Percentiles rank a stretch among this genome's conserved stretches.
phyloP scores from a whole-genome alignment of 352 stramenopile genomes.

The Pythium folliculosum region DNA sequence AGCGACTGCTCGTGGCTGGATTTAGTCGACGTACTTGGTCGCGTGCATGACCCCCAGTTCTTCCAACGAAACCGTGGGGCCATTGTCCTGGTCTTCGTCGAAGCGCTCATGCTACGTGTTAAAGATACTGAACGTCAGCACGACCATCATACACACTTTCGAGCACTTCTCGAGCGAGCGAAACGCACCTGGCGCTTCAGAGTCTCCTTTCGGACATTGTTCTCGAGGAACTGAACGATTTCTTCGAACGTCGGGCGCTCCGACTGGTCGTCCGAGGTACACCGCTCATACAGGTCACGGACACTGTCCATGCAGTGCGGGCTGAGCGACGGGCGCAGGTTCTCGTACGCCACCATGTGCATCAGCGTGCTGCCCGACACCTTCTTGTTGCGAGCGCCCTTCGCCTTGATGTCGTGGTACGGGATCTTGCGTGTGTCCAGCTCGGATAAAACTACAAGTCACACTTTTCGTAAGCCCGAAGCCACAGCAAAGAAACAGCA shows the following conservation, averaged over 20 bases:
- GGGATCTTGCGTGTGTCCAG: slow-evolving; percentile 86
- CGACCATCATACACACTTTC: background rate
- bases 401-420: slow-evolving; percentile 88
- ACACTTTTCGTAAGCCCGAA: background rate
- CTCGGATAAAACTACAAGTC: slow-evolving; percentile 69
- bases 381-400: slow-evolving; percentile 82
- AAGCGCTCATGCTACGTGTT: slow-evolving; percentile 26
- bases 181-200: slow-evolving; percentile 70
- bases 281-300: slow-evolving; percentile 78
- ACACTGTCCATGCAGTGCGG: slow-evolving; percentile 84
- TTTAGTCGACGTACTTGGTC: slow-evolving; percentile 83
- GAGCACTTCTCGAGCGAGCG: background rate
- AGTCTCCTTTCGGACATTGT: slow-evolving; percentile 84
- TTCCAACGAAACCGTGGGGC: slow-evolving; percentile 53
- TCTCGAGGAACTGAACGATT: slow-evolving; percentile 85
- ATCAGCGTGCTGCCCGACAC: slow-evolving; percentile 85
- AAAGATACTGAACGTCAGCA: background rate
- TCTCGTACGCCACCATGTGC: slow-evolving; percentile 91
- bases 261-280: slow-evolving; percentile 76
- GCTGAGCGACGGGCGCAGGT: slow-evolving; percentile 81
- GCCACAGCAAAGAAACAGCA: background rate
- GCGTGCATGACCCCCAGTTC: slow-evolving; percentile 83
- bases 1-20: background rate
- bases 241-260: slow-evolving; percentile 82
- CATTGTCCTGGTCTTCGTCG: slow-evolving; percentile 47